A percentile compares a stretch with the other conserved stretches of the same genome.
Evolutionary conservation across 108 stramenopile genomes (phyloP).

Genomic region (Nitzschia sp.): DNA sequence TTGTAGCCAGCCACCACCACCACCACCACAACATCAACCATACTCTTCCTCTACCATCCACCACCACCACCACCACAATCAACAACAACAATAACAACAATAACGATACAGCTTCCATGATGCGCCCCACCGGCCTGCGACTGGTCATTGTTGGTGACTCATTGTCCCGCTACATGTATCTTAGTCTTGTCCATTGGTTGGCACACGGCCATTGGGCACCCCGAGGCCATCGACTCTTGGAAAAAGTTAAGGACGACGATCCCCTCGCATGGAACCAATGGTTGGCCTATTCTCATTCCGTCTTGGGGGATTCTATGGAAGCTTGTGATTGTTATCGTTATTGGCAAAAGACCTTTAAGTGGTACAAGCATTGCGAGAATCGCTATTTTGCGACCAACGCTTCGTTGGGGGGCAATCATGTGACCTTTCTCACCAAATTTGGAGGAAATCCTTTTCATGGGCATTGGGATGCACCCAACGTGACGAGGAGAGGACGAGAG

Average conservation of each 20-base stretch:
- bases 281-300: constrained; percentile 31
- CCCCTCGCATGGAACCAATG: constrained; percentile 37
- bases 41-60: too few relatives aligned
- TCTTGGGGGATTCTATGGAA: constrained; percentile 26
- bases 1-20: too few relatives aligned
- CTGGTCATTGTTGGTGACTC: constrained; percentile 47
- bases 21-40: too few relatives aligned
- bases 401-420: constrained; percentile 7
- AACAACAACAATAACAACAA: too few relatives aligned
- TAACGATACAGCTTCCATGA: too few relatives aligned
- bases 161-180: constrained; percentile 42
- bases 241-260: constrained; percentile 15
- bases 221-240: constrained; percentile 6
- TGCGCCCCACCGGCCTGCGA: not conserved
- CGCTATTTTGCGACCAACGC: constrained; percentile 19
- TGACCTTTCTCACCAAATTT: constrained; percentile 24
- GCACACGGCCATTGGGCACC: constrained; percentile 12
- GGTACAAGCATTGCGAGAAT: constrained; percentile 27
- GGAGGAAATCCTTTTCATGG: constrained; percentile 25
- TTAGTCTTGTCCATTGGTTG: constrained; percentile 36
- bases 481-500: not conserved
- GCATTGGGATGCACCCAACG: constrained; percentile 6
- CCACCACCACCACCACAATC: too few relatives aligned
- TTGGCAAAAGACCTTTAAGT: constrained; percentile 10
- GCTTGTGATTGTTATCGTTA: constrained; percentile 40